Evolutionary conservation across 2,329 filamentous ascomycete species (phyloP).

Genomic region (Lachnellula cervina): DNA sequence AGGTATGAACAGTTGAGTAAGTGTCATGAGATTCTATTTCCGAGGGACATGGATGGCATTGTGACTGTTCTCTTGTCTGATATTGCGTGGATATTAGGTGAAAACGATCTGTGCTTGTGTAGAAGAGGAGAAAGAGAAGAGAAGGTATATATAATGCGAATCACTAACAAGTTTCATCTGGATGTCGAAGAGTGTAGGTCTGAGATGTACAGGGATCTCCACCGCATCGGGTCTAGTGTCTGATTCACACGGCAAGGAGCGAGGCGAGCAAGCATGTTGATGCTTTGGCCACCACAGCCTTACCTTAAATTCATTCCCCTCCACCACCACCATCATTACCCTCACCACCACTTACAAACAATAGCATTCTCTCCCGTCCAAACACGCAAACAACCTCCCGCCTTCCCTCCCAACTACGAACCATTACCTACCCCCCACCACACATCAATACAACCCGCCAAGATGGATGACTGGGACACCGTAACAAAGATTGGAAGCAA

Average conservation of each 20-base stretch:
- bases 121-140: too few relatives aligned
- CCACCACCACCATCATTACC: slow-evolving; percentile 14
- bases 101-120: background rate
- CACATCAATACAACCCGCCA: slow-evolving; percentile 14
- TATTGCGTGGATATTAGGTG: background rate
- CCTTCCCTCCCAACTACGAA: slow-evolving; percentile 6
- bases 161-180: background rate
- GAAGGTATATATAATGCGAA: too few relatives aligned
- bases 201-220: slow-evolving; percentile 9
- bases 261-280: background rate
- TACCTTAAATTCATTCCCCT: slow-evolving; percentile 5
- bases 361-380: background rate
- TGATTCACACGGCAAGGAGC: slow-evolving; percentile 19
- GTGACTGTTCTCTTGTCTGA: background rate
- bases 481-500: slow-evolving; percentile 94
- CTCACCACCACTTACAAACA: slow-evolving; percentile 1
- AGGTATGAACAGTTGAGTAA: background rate
- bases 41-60: background rate
- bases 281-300: slow-evolving; percentile 8
- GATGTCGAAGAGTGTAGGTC: background rate
- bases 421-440: slow-evolving; percentile 1
- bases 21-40: background rate
- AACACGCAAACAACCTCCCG: slow-evolving; percentile 8
- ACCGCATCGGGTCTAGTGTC: slow-evolving; percentile 10
- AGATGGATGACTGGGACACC: slow-evolving; percentile 75